Base-by-base conservation (phyloP, 345 rosid genomes). In the Salix arbutifolia region DNA sequence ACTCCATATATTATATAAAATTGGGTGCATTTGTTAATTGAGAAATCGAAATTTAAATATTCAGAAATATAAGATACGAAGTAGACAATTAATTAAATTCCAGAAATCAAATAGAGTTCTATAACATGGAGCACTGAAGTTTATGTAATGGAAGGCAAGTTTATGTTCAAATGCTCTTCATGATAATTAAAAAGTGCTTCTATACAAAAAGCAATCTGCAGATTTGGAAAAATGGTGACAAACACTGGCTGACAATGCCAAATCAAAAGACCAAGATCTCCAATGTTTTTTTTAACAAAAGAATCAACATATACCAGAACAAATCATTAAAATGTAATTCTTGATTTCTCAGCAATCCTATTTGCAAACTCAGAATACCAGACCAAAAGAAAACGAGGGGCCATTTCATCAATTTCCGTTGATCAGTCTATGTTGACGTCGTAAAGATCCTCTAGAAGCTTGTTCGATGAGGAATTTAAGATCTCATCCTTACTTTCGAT, bases 401-500 rank as follows among this genome's bases (percentile, higher is more conserved):
- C 38, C 16, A 11, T 52, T 21, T 19, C 23, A 52, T 19, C 60
- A 52, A 52, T 52, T 19, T 19, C 23, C 37, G 18, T 50, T 56
- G n/a, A 17, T 50, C 35, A 65, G 10, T 33, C 65, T 33, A 62
- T 64, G n/a, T 48, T 37, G 11, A 37, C 26, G 56, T 65, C 74
- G 35, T 79, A 70, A 69, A 69, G 65, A 66, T 77, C 79, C 14
- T 69, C 13, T 14, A 84, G 88, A 66, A 87, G 84, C 82, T 16
- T 65, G 33, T 44, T 65, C 42, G 86, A 79, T 6, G 87, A 81
- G 77, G 82, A 74, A 56, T 79, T 79, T 50, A 2, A 9, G 31
- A 79, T 76, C 25, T 81, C 89, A 46, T 86, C 87, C 19, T 75
- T 80, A 46, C 81, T 81, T 31, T 74, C 86, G 11, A 75, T 58